These are phyloP conservation scores for Komagataella kurtzmanii DNA, from an alignment of 805 yeast genomes.

Conservation along the genomic window DNA sequence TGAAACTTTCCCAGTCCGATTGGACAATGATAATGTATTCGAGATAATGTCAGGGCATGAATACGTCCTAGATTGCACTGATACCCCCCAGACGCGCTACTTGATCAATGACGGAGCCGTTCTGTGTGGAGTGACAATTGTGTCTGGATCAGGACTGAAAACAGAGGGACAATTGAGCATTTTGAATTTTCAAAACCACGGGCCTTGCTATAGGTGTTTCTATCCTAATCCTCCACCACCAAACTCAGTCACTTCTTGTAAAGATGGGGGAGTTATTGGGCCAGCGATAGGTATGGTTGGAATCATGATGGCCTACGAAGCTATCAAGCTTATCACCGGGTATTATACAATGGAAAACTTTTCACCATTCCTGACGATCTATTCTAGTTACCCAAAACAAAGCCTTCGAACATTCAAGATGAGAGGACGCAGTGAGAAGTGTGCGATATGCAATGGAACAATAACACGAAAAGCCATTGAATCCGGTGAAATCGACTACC, in stretches of 20 bases:
- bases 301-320: constrained; percentile 75
- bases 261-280: constrained; percentile 90
- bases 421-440: constrained; percentile 49
- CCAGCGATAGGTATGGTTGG: constrained; percentile 95
- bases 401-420: constrained; percentile 63
- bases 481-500: constrained; percentile 42
- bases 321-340: constrained; percentile 59
- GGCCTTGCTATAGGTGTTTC: constrained; percentile 93
- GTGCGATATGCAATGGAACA: constrained; percentile 47
- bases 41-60: constrained; percentile 54
- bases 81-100: constrained; percentile 79
- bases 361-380: constrained; percentile 55
- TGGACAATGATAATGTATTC: constrained; percentile 46
- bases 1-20: constrained; percentile 33
- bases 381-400: constrained; percentile 56
- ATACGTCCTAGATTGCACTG: constrained; percentile 84
- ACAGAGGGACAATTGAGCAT: constrained; percentile 85
- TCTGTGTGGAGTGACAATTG: constrained; percentile 49
- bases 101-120: constrained; percentile 79
- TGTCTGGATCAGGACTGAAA: constrained; percentile 86
- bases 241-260: constrained; percentile 67
- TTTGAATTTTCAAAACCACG: constrained; percentile 46
- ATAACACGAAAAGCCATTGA: constrained; percentile 35
- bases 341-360: constrained; percentile 38
- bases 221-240: constrained; percentile 88